phyloP scores from a whole-genome alignment of 2,329 filamentous ascomycete species.

The Colletotrichum sp. region DNA sequence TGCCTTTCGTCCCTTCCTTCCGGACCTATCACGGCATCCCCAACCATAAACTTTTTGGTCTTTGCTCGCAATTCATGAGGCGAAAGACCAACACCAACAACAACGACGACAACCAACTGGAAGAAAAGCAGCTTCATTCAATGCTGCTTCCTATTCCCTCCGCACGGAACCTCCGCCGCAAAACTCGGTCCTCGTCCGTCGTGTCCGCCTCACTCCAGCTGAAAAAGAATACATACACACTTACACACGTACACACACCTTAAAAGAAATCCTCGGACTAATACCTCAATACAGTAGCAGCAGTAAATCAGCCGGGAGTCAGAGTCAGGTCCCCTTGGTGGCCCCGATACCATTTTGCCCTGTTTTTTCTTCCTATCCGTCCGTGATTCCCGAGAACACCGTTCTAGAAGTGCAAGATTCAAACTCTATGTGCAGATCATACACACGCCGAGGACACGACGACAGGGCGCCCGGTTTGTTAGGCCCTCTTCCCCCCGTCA shows the following conservation, averaged over 20 bases:
- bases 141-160: neutral
- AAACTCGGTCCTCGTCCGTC: neutral
- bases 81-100: neutral
- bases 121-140: neutral
- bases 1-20: neutral
- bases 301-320: neutral
- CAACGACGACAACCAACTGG: neutral
- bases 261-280: neutral
- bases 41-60: neutral
- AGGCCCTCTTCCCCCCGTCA: neutral
- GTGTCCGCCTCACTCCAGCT: conserved; percentile 7
- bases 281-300: neutral
- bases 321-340: neutral
- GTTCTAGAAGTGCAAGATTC: conserved; percentile 10
- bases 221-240: neutral
- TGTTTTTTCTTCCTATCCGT: neutral
- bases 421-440: conserved; percentile 5
- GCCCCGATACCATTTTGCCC: neutral
- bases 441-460: neutral
- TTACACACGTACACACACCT: neutral
- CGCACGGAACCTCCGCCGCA: neutral
- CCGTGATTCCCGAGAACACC: neutral
- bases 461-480: neutral
- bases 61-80: neutral
- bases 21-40: neutral